These are phyloP conservation scores for Hirschfeldia incana DNA, from an alignment of 345 rosid genomes.

Conservation along the genomic window DNA sequence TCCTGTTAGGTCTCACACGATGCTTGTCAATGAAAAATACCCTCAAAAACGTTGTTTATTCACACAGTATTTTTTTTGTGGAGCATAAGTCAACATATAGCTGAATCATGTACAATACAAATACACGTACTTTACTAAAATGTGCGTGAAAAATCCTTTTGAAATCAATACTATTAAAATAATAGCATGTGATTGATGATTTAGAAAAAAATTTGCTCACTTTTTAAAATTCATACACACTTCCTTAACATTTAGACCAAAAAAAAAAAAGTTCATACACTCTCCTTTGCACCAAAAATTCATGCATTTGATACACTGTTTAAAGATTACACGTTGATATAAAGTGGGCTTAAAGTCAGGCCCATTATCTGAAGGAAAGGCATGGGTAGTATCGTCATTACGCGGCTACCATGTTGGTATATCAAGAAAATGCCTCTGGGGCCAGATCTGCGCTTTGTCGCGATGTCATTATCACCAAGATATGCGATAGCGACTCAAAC, in stretches of 20 bases:
- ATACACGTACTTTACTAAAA: background rate
- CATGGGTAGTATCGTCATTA: background rate
- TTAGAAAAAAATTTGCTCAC: background rate
- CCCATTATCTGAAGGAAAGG: background rate
- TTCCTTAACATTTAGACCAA: no score
- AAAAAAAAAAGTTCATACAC: no score
- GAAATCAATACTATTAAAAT: background rate
- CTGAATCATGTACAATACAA: background rate
- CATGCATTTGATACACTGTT: background rate
- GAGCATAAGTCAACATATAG: background rate
- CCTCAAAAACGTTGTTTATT: background rate
- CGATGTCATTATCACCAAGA: constrained; percentile 63
- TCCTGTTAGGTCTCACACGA: background rate
- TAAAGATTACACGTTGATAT: background rate
- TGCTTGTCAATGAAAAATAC: background rate
- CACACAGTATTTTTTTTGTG: background rate
- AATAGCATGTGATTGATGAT: background rate
- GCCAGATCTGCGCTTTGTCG: constrained; percentile 58
- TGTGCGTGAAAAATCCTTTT: background rate
- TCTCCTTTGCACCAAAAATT: background rate
- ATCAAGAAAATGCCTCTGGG: constrained; percentile 39
- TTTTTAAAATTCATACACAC: background rate
- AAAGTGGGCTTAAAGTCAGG: background rate
- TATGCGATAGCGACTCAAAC: constrained; percentile 51
- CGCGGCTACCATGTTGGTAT: constrained; percentile 11